Base-by-base conservation (phyloP, 441 rosid genomes). In the Eugenia klotzschiana region DNA sequence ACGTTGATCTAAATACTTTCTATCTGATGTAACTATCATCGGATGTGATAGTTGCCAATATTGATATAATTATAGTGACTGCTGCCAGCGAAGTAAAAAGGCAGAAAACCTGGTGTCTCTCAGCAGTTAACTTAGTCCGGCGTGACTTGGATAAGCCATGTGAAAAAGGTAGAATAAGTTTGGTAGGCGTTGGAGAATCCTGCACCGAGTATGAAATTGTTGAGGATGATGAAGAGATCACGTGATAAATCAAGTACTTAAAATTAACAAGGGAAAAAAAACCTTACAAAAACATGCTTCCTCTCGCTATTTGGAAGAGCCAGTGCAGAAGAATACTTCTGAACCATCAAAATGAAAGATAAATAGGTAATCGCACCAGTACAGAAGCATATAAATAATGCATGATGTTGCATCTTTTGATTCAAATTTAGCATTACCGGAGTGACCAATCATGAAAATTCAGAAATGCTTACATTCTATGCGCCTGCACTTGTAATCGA, bases 161-260 rank as follows among this genome's bases (percentile, higher is more conserved):
- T 69, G 98, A 88, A 86, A 93, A 89, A 51, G 98, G 94, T 58
- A 83, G 86, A 80, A 93, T 80, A 84, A 89, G 92, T 92, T 97
- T 97, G 69, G 98, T 90, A 87, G 99, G 98, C 7, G 98, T 93
- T 49, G 99, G 98, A 50, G 98, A 89, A 55, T 95, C 99, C 99
- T 97, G 91, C 86, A 88, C 80, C 83, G 74, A 82, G 82, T 79
- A 86, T 74, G 58, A 53, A 56, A 53, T 23, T 50, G 51, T 22
- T 20, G 46, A 82, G 49, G 81, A 80, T 46, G 72, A 85, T 22
- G 41, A 64, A 55, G 72, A 54, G 41, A 13, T 55, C 51, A 33
- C 18, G n/a, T 51, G 22, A 69, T 13, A 16, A 82, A 64, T 82
- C 72, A 72, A 43, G 56, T 12, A 81, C 77, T 40, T 16, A 81